A percentile compares a stretch with the other conserved stretches of the same genome.
phyloP scores from a whole-genome alignment of 139 green algal genomes.

The Nannochloris sp. region DNA sequence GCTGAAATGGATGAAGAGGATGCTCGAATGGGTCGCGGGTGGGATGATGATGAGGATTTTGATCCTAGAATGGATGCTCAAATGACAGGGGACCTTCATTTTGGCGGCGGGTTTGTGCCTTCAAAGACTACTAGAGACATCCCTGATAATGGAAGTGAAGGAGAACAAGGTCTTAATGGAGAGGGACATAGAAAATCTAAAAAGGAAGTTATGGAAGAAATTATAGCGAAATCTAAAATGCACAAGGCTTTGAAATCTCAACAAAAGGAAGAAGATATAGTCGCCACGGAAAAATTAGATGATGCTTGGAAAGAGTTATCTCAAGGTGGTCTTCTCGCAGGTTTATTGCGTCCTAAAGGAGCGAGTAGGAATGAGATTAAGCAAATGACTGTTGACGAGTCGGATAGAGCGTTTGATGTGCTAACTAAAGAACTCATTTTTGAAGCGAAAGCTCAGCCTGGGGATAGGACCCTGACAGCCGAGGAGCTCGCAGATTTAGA shows the following conservation, averaged over 20 bases:
- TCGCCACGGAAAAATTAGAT: conserved; percentile 69
- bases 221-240: conserved; percentile 92
- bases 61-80: conserved; percentile 48
- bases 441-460: conserved; percentile 53
- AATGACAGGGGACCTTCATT: conserved; percentile 41
- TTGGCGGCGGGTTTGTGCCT: conserved; percentile 12
- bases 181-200: conserved; percentile 18
- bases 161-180: background rate
- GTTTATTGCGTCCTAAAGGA: conserved; percentile 18
- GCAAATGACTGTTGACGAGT: conserved; percentile 1
- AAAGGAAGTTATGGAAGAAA: conserved; percentile 93
- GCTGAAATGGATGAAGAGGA: conserved; percentile 22
- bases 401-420: conserved; percentile 61
- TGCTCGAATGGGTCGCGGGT: conserved; percentile 10
- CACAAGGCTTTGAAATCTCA: conserved; percentile 62
- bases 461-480: conserved; percentile 49
- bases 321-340: background rate
- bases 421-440: conserved; percentile 61
- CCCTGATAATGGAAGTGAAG: background rate
- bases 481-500: conserved; percentile 67
- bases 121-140: background rate
- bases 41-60: conserved; percentile 28
- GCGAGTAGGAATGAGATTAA: conserved; percentile 9
- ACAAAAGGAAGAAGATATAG: conserved; percentile 83
- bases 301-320: conserved; percentile 51